These are phyloP conservation scores for Aspergillus sp. DNA, from an alignment of 2,329 filamentous ascomycete species.

Conservation along the genomic window DNA sequence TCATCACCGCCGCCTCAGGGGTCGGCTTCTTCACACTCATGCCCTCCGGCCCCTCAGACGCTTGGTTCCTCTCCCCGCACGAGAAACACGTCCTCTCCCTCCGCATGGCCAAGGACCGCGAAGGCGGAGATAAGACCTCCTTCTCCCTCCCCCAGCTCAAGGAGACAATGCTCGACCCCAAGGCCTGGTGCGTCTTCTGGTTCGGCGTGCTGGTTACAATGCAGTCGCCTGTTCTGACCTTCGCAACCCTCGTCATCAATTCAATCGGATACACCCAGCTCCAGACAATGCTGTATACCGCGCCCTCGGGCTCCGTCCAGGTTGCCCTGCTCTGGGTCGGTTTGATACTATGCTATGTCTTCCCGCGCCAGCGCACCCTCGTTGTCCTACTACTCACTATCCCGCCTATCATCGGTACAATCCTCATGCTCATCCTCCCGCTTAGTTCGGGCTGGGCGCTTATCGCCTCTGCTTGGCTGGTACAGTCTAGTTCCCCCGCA, in stretches of 20 bases:
- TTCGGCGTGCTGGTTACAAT: slow-evolving; percentile 51
- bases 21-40: slow-evolving; percentile 41
- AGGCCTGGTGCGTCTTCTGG: slow-evolving; percentile 47
- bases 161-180: slow-evolving; percentile 47
- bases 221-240: slow-evolving; percentile 49
- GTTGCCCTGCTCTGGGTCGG: background rate
- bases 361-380: background rate
- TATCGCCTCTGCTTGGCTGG: slow-evolving; percentile 50
- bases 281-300: slow-evolving; percentile 4
- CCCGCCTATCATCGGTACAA: slow-evolving; percentile 45
- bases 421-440: slow-evolving; percentile 40
- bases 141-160: slow-evolving; percentile 47
- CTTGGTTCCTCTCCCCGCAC: slow-evolving; percentile 48
- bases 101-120: slow-evolving; percentile 37
- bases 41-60: slow-evolving; percentile 44
- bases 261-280: slow-evolving; percentile 2
- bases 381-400: background rate
- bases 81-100: slow-evolving; percentile 45
- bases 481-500: too few relatives aligned
- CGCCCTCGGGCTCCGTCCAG: background rate
- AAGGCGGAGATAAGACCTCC: slow-evolving; percentile 44
- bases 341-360: background rate
- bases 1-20: slow-evolving; percentile 43
- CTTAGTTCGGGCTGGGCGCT: slow-evolving; percentile 49
- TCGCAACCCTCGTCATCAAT: slow-evolving; percentile 52